Evolutionary conservation across 164 flowering plant species (phyloP).

Genomic region (Annona cherimola): DNA sequence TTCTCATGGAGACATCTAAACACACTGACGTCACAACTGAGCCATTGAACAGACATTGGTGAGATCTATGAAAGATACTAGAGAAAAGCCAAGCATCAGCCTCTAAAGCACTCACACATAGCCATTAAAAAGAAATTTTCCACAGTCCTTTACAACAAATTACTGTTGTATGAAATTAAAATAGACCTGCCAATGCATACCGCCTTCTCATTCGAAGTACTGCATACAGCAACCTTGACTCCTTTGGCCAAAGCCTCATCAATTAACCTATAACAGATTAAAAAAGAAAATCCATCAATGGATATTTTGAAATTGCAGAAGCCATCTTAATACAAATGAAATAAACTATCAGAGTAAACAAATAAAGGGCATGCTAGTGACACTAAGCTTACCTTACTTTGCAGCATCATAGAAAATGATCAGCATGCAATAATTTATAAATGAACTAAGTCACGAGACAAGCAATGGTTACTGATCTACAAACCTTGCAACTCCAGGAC

Average conservation of each 20-base stretch:
- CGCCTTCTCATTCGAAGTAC: slow-evolving; percentile 99
- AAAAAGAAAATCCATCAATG: neutral
- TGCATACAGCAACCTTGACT: slow-evolving; percentile 91
- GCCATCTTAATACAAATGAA: neutral
- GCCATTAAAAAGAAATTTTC: too few species aligned
- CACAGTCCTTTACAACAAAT: neutral
- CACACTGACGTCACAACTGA: too few species aligned
- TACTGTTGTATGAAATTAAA: slow-evolving; percentile 4
- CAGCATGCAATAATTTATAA: too few species aligned
- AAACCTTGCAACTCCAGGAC: slow-evolving; percentile 97
- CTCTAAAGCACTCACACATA: too few species aligned
- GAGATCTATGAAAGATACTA: too few species aligned
- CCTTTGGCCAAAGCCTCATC: slow-evolving; percentile 86
- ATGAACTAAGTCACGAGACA: neutral
- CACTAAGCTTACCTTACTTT: too few species aligned
- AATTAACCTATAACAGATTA: slow-evolving; percentile 48
- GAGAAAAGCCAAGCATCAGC: too few species aligned
- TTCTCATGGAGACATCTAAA: too few species aligned
- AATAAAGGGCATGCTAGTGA: too few species aligned
- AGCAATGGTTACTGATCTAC: slow-evolving; percentile 12
- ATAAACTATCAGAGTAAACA: too few species aligned
- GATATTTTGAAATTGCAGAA: neutral
- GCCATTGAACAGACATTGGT: too few species aligned
- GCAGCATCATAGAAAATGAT: too few species aligned
- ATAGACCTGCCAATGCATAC: slow-evolving; percentile 54